Evolutionary conservation across 192 early-diverging fungal species (phyloP).

Genomic region (Haplosporangium gracile): DNA sequence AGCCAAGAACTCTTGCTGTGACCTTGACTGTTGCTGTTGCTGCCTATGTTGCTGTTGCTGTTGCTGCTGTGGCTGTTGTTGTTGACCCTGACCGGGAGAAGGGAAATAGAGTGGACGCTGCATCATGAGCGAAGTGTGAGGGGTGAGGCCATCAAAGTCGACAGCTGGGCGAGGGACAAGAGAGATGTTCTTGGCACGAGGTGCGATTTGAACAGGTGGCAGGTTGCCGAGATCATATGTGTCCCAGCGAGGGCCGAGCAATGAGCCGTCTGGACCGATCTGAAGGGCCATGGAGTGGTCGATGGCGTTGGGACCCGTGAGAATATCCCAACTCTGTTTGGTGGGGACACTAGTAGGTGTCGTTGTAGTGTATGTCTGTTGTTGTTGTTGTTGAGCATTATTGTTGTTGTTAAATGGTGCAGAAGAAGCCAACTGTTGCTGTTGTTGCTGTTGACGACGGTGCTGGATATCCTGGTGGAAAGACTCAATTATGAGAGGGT

Average conservation of each 20-base stretch:
- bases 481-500: neutral
- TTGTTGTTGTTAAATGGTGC: slow-evolving; percentile 23
- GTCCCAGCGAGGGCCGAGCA: slow-evolving; percentile 34
- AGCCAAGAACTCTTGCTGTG: slow-evolving; percentile 18
- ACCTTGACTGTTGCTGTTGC: slow-evolving; percentile 19
- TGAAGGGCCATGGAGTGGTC: slow-evolving; percentile 41
- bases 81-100: neutral
- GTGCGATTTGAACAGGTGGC: slow-evolving; percentile 49
- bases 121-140: slow-evolving; percentile 26
- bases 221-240: slow-evolving; percentile 43
- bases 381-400: slow-evolving; percentile 21
- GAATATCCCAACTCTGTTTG: slow-evolving; percentile 49
- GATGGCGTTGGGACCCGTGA: slow-evolving; percentile 52
- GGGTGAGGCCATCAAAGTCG: slow-evolving; percentile 27
- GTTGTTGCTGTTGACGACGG: slow-evolving; percentile 14
- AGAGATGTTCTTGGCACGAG: slow-evolving; percentile 44
- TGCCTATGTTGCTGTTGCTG: slow-evolving; percentile 28
- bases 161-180: slow-evolving; percentile 28
- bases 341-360: slow-evolving; percentile 8
- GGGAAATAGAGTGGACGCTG: neutral
- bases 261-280: slow-evolving; percentile 35
- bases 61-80: slow-evolving; percentile 19
- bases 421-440: slow-evolving; percentile 9
- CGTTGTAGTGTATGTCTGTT: slow-evolving; percentile 21
- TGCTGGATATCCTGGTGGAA: slow-evolving; percentile 21